Evolutionary conservation across 2,329 filamentous ascomycete species (phyloP), one percentile per base, ranked within the genome.

Genomic region (Xylariaceae sp.): DNA sequence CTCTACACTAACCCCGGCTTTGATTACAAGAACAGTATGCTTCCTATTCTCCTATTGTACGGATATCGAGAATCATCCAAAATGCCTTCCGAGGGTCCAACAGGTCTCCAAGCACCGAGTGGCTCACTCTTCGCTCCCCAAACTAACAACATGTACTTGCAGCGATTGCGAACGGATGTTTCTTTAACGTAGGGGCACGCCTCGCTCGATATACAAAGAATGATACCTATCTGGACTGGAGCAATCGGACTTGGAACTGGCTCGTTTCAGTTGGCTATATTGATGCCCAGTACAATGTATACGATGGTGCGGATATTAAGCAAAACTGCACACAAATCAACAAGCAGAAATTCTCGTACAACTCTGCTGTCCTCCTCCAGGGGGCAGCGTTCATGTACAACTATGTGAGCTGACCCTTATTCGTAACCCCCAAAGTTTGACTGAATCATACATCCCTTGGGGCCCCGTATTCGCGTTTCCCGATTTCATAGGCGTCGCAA

Each of bases 201-300:
- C 74, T 88, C n/a, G 83, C 81, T 0, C 73, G 78, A 13, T 86
- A 85, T 67, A 87, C 84, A 0, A 73, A 75, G 34, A 85, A 88
- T 63, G 62, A 76, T 37, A 87, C 81, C 0, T 88, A 88, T 64
- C 72, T 77, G 3, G 71, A 83, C 2, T 83, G 79, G 80, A 82
- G 83, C 0, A 75, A 78, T 18, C 77, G 71, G 51, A 75, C 76
- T 5, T 89, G 83, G 61, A 71, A 81, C 55, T 83, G 80, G 79
- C 72, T 74, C 22, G 56, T 64, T 16, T 59, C 49, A 5, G 66
- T 76, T 13, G 74, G 75, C 1, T 71, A 81, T 49, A 75, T 81
- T 55, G 68, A 69, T 54, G 50, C 65, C 2, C 65, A 71, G 3
- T 78, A 72, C 60, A 70, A 71, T 51, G 69, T 80, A 44, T 80